A percentile compares a stretch with the other conserved stretches of the same genome.
These are phyloP conservation scores for Geranomyces michiganensis DNA, from an alignment of 192 early-diverging fungal genomes.

Conservation along the genomic window DNA sequence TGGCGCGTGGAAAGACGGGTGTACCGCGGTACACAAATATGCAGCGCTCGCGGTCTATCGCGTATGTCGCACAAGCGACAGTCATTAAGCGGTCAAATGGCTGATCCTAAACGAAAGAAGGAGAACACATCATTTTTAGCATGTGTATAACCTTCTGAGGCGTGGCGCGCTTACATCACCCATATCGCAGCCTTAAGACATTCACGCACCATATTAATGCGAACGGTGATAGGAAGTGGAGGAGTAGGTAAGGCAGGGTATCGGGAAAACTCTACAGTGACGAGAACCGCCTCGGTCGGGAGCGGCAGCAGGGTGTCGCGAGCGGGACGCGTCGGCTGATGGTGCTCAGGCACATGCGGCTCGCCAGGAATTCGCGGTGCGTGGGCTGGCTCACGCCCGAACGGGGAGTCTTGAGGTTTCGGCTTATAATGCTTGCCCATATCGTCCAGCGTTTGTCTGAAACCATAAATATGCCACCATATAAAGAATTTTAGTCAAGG, in stretches of 20 bases:
- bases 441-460: neutral
- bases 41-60: neutral
- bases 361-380: too few relatives aligned
- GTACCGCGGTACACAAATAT: slow-evolving; percentile 13
- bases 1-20: slow-evolving; percentile 18
- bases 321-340: too few relatives aligned
- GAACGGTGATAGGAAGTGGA: neutral
- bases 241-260: neutral
- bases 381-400: too few relatives aligned
- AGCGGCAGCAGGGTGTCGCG: neutral
- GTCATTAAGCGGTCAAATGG: slow-evolving; percentile 16
- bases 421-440: neutral
- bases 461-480: too few relatives aligned
- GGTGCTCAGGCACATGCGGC: too few relatives aligned
- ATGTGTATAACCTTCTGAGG: too few relatives aligned
- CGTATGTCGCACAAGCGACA: neutral
- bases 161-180: too few relatives aligned
- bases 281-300: neutral
- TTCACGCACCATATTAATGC: too few relatives aligned
- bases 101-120: slow-evolving; percentile 2
- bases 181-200: too few relatives aligned
- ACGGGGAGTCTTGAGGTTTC: too few relatives aligned
- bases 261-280: neutral
- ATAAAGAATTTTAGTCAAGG: too few relatives aligned
- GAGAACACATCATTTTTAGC: too few relatives aligned